Conservation (phyloP, 106 monocot species). For the Dendrobium officinale region DNA sequence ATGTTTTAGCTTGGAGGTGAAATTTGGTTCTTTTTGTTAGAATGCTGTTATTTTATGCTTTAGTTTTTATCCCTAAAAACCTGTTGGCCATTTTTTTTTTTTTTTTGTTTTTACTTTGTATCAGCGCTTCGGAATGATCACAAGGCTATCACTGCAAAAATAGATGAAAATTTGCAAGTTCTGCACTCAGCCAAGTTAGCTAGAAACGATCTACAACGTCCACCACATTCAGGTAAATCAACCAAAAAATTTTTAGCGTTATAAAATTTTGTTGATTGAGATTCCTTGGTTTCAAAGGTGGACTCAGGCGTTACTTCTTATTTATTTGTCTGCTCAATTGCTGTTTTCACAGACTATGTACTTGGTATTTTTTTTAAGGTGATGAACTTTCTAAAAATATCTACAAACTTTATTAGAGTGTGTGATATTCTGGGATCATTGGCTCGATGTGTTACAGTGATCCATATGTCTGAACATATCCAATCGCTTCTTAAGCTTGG, state of each 20-base stretch:
- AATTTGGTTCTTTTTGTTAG: neutral
- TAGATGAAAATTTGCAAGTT: conserved; percentile 43
- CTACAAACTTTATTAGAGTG: neutral
- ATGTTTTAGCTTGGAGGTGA: neutral
- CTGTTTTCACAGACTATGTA: neutral
- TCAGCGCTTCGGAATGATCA: conserved; percentile 42
- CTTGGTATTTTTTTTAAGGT: neutral
- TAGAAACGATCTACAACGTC: conserved; percentile 2
- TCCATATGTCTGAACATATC: neutral
- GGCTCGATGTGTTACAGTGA: neutral
- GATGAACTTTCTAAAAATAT: neutral
- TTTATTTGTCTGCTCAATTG: neutral
- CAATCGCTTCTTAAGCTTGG: neutral
- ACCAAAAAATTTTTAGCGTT: neutral
- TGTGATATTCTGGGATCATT: neutral
- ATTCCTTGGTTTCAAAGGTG: neutral
- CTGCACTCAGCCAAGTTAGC: conserved; percentile 39
- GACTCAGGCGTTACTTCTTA: neutral
- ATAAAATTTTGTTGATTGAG: neutral
- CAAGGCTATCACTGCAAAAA: conserved; percentile 38
- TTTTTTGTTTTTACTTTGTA: neutral
- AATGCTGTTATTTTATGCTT: neutral
- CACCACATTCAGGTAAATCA: conserved; percentile 19
- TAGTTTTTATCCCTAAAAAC: neutral
- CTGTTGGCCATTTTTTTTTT: neutral